A percentile compares a stretch with the other conserved stretches of the same genome.
Evolutionary conservation across 2,329 filamentous ascomycete species (phyloP).

Genomic region (Aspergillus fumigatus): DNA sequence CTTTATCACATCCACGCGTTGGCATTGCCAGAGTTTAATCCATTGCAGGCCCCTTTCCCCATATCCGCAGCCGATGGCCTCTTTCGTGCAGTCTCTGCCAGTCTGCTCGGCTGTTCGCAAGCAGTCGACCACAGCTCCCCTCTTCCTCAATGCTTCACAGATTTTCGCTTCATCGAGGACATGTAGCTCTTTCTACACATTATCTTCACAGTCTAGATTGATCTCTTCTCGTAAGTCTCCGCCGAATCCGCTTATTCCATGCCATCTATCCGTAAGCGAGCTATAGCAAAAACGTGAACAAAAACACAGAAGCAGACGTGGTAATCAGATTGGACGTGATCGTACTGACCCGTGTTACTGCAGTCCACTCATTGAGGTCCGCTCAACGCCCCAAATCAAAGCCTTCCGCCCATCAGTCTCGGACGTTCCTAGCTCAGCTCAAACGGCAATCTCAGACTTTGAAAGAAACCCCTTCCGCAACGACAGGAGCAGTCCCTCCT

Average conservation of each 20-base stretch:
- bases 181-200: slow-evolving; percentile 27
- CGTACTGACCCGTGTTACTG: slow-evolving; percentile 8
- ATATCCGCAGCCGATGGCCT: slow-evolving; percentile 23
- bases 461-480: slow-evolving; percentile 22
- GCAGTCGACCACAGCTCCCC: slow-evolving; percentile 27
- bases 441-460: slow-evolving; percentile 33
- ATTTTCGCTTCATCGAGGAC: slow-evolving; percentile 26
- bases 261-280: background rate
- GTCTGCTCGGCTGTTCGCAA: slow-evolving; percentile 32
- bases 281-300: background rate
- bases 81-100: slow-evolving; percentile 27
- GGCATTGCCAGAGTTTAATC: slow-evolving; percentile 6
- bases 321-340: background rate
- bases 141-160: slow-evolving; percentile 23
- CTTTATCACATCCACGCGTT: background rate
- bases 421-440: slow-evolving; percentile 36
- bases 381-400: slow-evolving; percentile 12
- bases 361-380: slow-evolving; percentile 21
- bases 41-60: slow-evolving; percentile 3
- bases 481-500: slow-evolving; percentile 28
- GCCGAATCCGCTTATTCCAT: slow-evolving; percentile 6
- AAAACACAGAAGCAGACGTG: background rate
- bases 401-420: slow-evolving; percentile 25
- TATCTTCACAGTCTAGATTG: slow-evolving; percentile 25
- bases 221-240: slow-evolving; percentile 27